Conservation (phyloP, 306 rosid genomes). For the Gleditsia sinensis region DNA sequence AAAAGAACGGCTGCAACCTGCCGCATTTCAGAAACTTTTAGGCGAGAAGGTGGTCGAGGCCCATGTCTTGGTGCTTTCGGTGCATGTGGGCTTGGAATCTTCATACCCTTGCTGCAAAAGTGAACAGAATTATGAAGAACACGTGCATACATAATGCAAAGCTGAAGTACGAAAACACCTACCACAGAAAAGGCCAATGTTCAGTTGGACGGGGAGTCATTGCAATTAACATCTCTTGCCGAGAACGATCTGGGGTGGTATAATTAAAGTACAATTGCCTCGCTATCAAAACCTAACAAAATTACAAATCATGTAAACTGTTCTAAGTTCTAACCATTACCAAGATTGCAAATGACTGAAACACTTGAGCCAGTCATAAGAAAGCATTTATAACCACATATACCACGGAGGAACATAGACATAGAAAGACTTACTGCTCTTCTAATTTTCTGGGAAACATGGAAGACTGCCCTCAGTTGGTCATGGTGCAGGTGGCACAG, state of each 20-base stretch:
- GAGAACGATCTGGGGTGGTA: slow-evolving; percentile 89
- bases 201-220: slow-evolving; percentile 78
- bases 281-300: slow-evolving; percentile 67
- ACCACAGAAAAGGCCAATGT: slow-evolving; percentile 84
- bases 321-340: slow-evolving; percentile 17
- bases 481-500: slow-evolving; percentile 90
- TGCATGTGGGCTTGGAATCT: slow-evolving; percentile 70
- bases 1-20: slow-evolving; percentile 95
- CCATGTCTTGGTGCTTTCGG: slow-evolving; percentile 95
- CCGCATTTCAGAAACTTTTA: slow-evolving; percentile 76
- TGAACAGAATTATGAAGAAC: neutral
- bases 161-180: neutral
- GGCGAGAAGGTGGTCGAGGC: slow-evolving; percentile 89
- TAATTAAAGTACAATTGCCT: slow-evolving; percentile 85
- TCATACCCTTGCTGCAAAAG: slow-evolving; percentile 58
- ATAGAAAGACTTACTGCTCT: slow-evolving; percentile 69
- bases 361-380: neutral
- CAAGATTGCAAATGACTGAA: slow-evolving; percentile 2
- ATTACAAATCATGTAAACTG: neutral
- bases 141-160: neutral
- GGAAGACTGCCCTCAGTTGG: slow-evolving; percentile 86
- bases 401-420: slow-evolving; percentile 1
- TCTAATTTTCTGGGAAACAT: slow-evolving; percentile 77
- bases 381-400: neutral
- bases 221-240: slow-evolving; percentile 74